Evolutionary conservation across 805 yeast genomes (phyloP), one percentile per base, ranked within the genome.

Genomic region (Saccharomycopsis schoenii): DNA sequence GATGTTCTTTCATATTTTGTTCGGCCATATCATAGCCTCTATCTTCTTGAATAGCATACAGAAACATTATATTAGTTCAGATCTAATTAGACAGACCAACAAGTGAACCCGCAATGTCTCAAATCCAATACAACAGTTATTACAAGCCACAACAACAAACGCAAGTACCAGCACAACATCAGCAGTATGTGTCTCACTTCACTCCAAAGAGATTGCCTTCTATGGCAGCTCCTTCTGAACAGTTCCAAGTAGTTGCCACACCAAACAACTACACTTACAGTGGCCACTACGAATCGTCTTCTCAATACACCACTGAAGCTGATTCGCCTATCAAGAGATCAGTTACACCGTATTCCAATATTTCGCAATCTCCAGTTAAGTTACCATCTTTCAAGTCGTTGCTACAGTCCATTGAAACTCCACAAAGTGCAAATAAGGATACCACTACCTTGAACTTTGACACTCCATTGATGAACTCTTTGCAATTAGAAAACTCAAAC

Each of bases 311-410:
- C 17, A 47, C 57, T 11, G 63, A 61, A 21, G 10, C 21, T 34
- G 65, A 58, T n/a, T 60, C 63, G 19, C 65, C 65, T 37, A 58
- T 59, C 19, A 62, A 55, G 55, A 56, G 39, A 52, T 15, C 58
- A 3, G 2, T 9, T 10, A 34, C 50, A 12, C 52, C 57, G 21
- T 15, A 24, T 4, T 25, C 52, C 17, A 39, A 15, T 24, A 51
- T 2, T 6, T 5, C 59, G 9, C 37, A 55, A 15, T 37, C 58
- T 17, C 55, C 59, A 1, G 60, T 62, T 15, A 61, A 62, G 29
- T 64, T 65, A 19, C 66, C 68, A 24, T 61, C 66, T 37, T 65
- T 65, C 59, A 65, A 60, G 29, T 62, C 67, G 9, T 60, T 62
- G 50, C 56, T 64, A 37, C 60, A 64, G 34, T 65, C 66, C n/a